A percentile compares a stretch with the other conserved stretches of the same genome.
Evolutionary conservation across 2,329 filamentous ascomycete genomes (phyloP).

Genomic region (Colletotrichum sp.): DNA sequence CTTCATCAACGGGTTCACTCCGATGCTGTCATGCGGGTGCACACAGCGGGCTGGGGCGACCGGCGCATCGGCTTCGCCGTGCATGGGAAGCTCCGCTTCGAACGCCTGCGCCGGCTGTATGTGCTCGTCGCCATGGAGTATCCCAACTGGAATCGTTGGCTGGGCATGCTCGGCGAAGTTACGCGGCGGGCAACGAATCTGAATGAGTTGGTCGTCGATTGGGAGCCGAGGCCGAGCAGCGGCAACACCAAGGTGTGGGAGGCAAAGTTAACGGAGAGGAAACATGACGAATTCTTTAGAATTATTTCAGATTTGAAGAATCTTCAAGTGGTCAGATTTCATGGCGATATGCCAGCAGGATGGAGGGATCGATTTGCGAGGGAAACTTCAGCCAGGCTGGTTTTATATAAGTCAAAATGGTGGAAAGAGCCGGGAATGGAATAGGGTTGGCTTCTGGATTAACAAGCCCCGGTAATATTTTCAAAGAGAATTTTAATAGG

Average conservation of each 20-base stretch:
- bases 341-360: neutral
- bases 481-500: neutral
- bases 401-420: neutral
- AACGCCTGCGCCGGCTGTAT: constrained; percentile 28
- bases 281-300: constrained; percentile 6
- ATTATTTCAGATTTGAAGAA: neutral
- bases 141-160: constrained; percentile 35
- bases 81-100: constrained; percentile 29
- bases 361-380: constrained; percentile 9
- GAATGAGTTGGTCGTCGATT: constrained; percentile 31
- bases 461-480: neutral
- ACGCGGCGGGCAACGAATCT: constrained; percentile 19
- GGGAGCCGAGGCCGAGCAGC: constrained; percentile 27
- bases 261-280: constrained; percentile 4
- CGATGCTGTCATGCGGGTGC: constrained; percentile 28
- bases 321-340: constrained; percentile 1
- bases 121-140: constrained; percentile 30
- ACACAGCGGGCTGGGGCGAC: constrained; percentile 25
- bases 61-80: constrained; percentile 33
- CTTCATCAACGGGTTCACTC: constrained; percentile 26
- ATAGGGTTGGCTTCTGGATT: neutral
- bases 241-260: neutral
- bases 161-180: constrained; percentile 29
- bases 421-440: constrained; percentile 16
- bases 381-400: neutral